Base-by-base conservation (phyloP, 306 rosid genomes). In the Luffa aegyptiaca region DNA sequence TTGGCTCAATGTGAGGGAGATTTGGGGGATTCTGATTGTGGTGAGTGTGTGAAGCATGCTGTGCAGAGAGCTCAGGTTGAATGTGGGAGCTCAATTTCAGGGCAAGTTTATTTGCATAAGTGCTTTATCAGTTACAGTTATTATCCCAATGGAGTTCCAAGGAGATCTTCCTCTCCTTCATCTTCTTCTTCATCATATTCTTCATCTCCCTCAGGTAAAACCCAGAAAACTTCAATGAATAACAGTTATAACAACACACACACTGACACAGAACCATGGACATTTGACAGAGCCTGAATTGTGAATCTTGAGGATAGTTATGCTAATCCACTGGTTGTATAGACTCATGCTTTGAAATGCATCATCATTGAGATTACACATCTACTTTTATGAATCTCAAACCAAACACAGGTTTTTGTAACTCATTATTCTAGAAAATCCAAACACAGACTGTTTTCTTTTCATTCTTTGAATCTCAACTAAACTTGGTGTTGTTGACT, bases 1-100 rank as follows among this genome's bases (percentile, higher is more conserved):
- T 78, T 94, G 91, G 98, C 86, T 16, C 98, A 94, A 79, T 94
- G 98, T 79, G 97, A 94, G 82, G 98, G 98, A 5, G 95, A 88
- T 80, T 82, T 94, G 64, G 98, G 98, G 48, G 97, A 90, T 79
- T 84, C 93, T 0, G 97, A 94, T 81, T 94, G 98, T 80, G 93
- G 96, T 0, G 93, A 87, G 75, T 92, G 97, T 82, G 90, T 91
- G 61, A 92, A 94, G 41, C 86, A 55, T 80, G 91, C 92, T 68
- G 95, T 89, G 66, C 93, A 94, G 79, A 94, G 81, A 85, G 92
- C 95, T 82, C 91, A 90, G 59, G 93, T 85, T 87, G 98, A 94
- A 83, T 94, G 98, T 77, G 98, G 97, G 5, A 87, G 82, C 66
- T 87, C 97, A 39, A 88, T 89, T 78, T 94, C 98, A 4, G 97